Evolutionary conservation across 75 land plant species (phyloP).

Genomic region (Cupressus sempervirens): DNA sequence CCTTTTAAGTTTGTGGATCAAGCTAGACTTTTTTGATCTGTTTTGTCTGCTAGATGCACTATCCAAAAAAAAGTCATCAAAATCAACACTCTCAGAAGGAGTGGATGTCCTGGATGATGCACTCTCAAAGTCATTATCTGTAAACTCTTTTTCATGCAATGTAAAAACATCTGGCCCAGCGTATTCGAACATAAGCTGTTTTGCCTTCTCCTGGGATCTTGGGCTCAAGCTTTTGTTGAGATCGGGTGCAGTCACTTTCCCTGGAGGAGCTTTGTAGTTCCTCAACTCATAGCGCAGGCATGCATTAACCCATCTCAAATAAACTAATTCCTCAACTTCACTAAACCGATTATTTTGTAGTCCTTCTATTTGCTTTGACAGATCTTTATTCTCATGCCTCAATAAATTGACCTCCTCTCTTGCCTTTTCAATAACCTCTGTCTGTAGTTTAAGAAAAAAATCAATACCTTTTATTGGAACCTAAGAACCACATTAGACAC

Average conservation of each 20-base stretch:
- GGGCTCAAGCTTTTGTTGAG: constrained; percentile 82
- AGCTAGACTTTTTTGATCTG: constrained; percentile 46
- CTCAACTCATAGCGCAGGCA: constrained; percentile 90
- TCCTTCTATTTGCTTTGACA: constrained; percentile 67
- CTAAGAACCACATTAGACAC: neutral
- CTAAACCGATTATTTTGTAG: constrained; percentile 68
- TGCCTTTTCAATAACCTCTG: constrained; percentile 27
- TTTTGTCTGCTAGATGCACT: constrained; percentile 11
- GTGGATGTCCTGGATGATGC: constrained; percentile 54
- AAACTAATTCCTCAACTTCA: constrained; percentile 91
- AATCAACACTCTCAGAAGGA: constrained; percentile 52
- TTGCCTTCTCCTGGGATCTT: constrained; percentile 83
- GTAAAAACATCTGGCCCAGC: constrained; percentile 48
- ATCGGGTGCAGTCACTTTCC: constrained; percentile 72
- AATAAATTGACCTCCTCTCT: constrained; percentile 25
- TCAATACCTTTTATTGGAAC: neutral
- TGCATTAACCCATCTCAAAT: constrained; percentile 92
- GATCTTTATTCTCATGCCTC: constrained; percentile 59
- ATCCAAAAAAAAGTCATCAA: constrained; percentile 41
- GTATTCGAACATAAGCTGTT: constrained; percentile 89
- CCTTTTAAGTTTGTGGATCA: constrained; percentile 80
- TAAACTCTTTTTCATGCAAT: constrained; percentile 17
- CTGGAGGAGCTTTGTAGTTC: constrained; percentile 58
- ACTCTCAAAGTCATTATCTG: constrained; percentile 40
- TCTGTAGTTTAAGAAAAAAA: constrained; percentile 31